These are phyloP conservation scores for Gynandropsis gynandra DNA, from an alignment of 345 rosid species.

Conservation along the genomic window DNA sequence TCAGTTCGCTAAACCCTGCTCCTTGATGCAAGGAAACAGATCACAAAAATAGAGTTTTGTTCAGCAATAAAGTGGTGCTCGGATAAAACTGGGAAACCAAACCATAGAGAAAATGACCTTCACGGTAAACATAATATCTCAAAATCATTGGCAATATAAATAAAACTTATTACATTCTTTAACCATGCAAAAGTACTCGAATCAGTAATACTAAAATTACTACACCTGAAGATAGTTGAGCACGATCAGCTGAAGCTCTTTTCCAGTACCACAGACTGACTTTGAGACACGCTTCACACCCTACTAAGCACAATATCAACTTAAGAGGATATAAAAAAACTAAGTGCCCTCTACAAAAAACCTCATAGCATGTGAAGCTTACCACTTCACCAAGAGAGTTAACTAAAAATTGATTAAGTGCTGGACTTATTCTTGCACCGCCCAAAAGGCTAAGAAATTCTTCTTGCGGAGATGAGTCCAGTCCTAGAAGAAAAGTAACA, in stretches of 20 bases:
- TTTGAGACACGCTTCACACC: conserved; percentile 84
- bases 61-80: background rate
- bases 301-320: conserved; percentile 34
- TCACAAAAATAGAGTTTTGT: background rate
- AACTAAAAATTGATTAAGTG: conserved; percentile 84
- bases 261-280: conserved; percentile 77
- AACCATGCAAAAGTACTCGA: conserved; percentile 3
- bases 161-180: background rate
- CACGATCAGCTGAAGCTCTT: conserved; percentile 79
- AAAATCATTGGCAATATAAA: background rate
- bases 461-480: conserved; percentile 89
- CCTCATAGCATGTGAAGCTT: conserved; percentile 22
- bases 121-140: conserved; percentile 3
- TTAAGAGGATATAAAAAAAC: conserved; percentile 14
- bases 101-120: background rate
- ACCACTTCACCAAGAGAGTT: conserved; percentile 86
- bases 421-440: conserved; percentile 87
- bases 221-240: conserved; percentile 86
- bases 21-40: background rate
- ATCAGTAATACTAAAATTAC: conserved; percentile 18
- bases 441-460: conserved; percentile 86
- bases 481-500: conserved; percentile 37
- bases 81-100: too few species aligned
- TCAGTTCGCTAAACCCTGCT: conserved; percentile 4
- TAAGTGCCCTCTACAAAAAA: conserved; percentile 16